phyloP scores from a whole-genome alignment of 306 rosid species.

The Gastrolobium villosum region DNA sequence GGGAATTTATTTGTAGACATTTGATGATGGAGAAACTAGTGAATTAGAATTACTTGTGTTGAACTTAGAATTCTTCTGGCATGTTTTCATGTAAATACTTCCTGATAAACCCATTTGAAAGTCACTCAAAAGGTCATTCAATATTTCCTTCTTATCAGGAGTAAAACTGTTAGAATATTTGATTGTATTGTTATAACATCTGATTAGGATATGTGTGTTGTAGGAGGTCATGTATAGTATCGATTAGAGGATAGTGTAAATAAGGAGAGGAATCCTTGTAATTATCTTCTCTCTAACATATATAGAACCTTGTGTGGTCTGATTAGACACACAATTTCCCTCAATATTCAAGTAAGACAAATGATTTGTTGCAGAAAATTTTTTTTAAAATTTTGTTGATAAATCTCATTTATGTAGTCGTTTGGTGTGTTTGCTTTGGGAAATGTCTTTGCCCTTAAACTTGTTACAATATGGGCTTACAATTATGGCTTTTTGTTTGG shows the following conservation, averaged over 20 bases:
- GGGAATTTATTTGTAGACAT: constrained; percentile 27
- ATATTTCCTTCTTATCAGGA: constrained; percentile 13
- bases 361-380: constrained; percentile 8
- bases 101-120: constrained; percentile 13
- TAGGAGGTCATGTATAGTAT: too few species aligned
- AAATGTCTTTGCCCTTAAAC: constrained; percentile 30
- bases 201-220: too few species aligned
- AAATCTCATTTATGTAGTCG: constrained; percentile 12
- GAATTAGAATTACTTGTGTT: constrained; percentile 26
- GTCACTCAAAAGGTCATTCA: neutral
- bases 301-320: too few species aligned
- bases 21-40: constrained; percentile 28
- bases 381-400: constrained; percentile 36
- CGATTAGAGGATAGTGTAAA: too few species aligned
- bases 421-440: constrained; percentile 38
- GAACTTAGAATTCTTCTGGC: constrained; percentile 29
- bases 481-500: constrained; percentile 6
- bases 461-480: constrained; percentile 14
- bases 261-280: too few species aligned
- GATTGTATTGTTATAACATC: too few species aligned
- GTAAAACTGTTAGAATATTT: neutral
- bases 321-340: too few species aligned
- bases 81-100: constrained; percentile 16
- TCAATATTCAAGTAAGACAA: neutral
- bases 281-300: too few species aligned